Percentiles rank a stretch among this genome's conserved stretches.
These are phyloP conservation scores for Ilex asprella DNA, from an alignment of 257 asterid species.

Conservation along the genomic window DNA sequence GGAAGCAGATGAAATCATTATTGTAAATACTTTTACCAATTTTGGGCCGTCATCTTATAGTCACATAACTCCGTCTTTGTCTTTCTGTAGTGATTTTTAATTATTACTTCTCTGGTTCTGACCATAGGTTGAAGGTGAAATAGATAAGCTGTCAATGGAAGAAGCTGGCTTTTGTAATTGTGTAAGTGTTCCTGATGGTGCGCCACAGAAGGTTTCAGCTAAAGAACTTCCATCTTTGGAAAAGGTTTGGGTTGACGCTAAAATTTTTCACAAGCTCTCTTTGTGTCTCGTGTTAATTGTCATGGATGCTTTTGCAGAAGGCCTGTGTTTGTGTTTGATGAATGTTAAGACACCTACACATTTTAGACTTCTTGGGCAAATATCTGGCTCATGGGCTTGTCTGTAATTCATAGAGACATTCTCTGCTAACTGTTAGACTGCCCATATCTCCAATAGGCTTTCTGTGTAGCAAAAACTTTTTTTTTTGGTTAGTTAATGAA, in stretches of 20 bases:
- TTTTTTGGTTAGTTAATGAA: too few relatives aligned
- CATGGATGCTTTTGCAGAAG: background rate
- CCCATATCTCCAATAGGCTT: too few relatives aligned
- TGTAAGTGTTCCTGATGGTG: constrained; percentile 78
- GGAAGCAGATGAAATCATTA: constrained; percentile 60
- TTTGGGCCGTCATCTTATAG: constrained; percentile 2
- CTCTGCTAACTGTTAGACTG: too few relatives aligned
- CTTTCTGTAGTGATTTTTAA: constrained; percentile 7
- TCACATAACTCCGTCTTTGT: background rate
- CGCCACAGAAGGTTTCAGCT: constrained; percentile 60
- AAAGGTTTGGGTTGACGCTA: constrained; percentile 30
- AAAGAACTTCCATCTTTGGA: constrained; percentile 49
- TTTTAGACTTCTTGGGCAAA: too few relatives aligned
- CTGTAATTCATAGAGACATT: too few relatives aligned
- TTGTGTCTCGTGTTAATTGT: background rate
- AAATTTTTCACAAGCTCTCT: background rate
- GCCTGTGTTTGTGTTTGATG: background rate
- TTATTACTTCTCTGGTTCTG: constrained; percentile 14
- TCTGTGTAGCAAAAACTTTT: too few relatives aligned
- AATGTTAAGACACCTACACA: too few relatives aligned
- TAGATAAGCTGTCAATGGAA: constrained; percentile 74
- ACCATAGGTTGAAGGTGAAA: constrained; percentile 78
- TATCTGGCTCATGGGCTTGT: too few relatives aligned
- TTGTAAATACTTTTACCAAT: constrained; percentile 31
- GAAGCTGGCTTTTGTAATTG: constrained; percentile 74